A percentile compares a stretch with the other conserved stretches of the same genome.
phyloP scores from a whole-genome alignment of 371 early-diverging fungal species.

The Choanephora cucurbitarum region DNA sequence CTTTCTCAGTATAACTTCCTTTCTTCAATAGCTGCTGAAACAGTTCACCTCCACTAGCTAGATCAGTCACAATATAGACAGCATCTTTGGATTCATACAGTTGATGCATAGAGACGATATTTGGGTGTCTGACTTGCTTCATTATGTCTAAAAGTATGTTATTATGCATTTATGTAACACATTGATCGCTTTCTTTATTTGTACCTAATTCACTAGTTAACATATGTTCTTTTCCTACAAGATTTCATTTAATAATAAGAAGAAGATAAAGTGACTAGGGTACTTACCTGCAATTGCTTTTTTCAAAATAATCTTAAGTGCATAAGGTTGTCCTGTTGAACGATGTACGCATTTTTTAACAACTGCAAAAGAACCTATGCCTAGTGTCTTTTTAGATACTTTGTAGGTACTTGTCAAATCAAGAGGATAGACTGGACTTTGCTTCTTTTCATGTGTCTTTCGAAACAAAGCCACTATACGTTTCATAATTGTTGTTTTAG shows the following conservation, averaged over 20 bases:
- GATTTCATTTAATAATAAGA: too few relatives aligned
- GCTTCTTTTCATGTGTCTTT: constrained; percentile 49
- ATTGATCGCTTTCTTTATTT: background rate
- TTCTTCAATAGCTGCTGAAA: constrained; percentile 77
- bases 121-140: constrained; percentile 76
- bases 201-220: constrained; percentile 77
- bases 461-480: constrained; percentile 49
- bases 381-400: constrained; percentile 54
- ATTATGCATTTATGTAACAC: background rate
- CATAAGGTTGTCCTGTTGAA: constrained; percentile 62
- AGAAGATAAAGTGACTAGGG: too few relatives aligned
- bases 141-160: constrained; percentile 57
- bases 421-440: constrained; percentile 41
- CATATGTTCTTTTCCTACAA: constrained; percentile 80
- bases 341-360: constrained; percentile 71
- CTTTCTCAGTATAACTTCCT: constrained; percentile 74
- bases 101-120: constrained; percentile 79
- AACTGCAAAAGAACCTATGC: constrained; percentile 82
- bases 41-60: constrained; percentile 84
- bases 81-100: constrained; percentile 75
- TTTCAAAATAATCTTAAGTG: constrained; percentile 83
- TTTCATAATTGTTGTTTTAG: constrained; percentile 44
- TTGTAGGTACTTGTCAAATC: constrained; percentile 46
- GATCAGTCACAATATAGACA: constrained; percentile 80
- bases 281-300: constrained; percentile 59